Conservation (phyloP, 306 rosid genomes). For the Leucaena leucocephala region DNA sequence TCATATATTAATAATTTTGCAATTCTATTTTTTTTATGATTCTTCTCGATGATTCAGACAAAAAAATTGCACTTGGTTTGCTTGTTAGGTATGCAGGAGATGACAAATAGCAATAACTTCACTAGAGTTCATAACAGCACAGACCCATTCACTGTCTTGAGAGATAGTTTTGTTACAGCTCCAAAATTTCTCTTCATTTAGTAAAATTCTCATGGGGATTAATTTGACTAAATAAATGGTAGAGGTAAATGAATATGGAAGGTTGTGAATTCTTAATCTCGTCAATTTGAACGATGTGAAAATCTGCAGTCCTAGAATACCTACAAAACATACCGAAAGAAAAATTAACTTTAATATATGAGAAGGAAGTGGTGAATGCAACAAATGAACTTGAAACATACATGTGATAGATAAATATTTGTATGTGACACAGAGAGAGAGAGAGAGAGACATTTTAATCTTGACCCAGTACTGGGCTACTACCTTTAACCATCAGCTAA, state of each 20-base stretch:
- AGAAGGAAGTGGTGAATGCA: background rate
- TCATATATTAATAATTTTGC: no score
- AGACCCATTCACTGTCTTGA: background rate
- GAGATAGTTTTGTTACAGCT: constrained; percentile 1
- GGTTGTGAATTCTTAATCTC: constrained; percentile 1
- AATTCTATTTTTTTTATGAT: no score
- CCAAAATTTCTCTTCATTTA: background rate
- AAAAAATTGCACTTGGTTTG: background rate
- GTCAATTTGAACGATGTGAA: background rate
- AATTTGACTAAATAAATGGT: constrained; percentile 7
- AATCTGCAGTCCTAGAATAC: constrained; percentile 16
- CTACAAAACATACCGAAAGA: constrained; percentile 34
- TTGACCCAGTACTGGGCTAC: background rate
- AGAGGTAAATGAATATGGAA: constrained; percentile 18
- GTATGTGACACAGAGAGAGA: background rate
- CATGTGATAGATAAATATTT: background rate
- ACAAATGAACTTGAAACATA: background rate
- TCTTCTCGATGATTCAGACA: background rate
- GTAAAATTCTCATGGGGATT: constrained; percentile 16
- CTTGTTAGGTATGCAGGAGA: background rate
- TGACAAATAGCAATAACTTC: background rate
- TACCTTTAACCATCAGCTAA: background rate
- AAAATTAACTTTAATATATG: background rate
- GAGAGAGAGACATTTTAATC: background rate
- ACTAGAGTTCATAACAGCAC: background rate